Evolutionary conservation across 257 asterid species (phyloP), one percentile per base, ranked within the genome.

Genomic region (Coffea canephora): DNA sequence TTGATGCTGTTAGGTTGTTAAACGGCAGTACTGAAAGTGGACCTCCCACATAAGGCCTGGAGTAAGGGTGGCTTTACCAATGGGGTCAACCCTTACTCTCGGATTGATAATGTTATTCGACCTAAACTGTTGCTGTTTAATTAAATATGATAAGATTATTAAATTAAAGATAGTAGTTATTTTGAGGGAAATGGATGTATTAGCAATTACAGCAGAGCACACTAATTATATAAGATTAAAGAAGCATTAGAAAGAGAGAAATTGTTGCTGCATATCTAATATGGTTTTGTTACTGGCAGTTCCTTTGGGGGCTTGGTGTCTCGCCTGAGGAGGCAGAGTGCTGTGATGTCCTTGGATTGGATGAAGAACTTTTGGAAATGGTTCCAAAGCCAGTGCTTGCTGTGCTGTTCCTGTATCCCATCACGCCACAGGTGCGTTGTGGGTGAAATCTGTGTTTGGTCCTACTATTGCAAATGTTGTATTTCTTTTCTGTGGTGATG

Each of bases 381-480:
- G 99, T 96, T 65, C 99, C 99, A 0, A 86, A 91, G 90, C 99
- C 98, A 15, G 97, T 93, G 25, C 93, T 93, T 0, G 97, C 99
- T 2, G 98, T 95, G 52, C 78, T 95, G 84, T 90, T 92, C 80
- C 98, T 95, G 43, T 95, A 90, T 84, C 99, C 99, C 57, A 61
- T 92, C 67, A 95, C 99, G 11, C 6, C 85, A 14, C 81, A 92
- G 97, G 99, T 95, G 79, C 62, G 65, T 79, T 31, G 21, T 52
- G 55, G 7, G 23, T 18, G 39, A 57, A 61, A 64, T 78, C 69
- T 49, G 50, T 36, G 2, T 61, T 62, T 67, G 75, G 36, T 18
- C 9, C 23, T 59, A 54, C 13, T 59, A 23, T 31, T 69, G 1
- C 66, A 25, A 25, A n/a, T 62, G 8, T 73, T 78, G 65, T 61